Conservation (phyloP, 352 stramenopile genomes). For the Phytophthora podocarpi region DNA sequence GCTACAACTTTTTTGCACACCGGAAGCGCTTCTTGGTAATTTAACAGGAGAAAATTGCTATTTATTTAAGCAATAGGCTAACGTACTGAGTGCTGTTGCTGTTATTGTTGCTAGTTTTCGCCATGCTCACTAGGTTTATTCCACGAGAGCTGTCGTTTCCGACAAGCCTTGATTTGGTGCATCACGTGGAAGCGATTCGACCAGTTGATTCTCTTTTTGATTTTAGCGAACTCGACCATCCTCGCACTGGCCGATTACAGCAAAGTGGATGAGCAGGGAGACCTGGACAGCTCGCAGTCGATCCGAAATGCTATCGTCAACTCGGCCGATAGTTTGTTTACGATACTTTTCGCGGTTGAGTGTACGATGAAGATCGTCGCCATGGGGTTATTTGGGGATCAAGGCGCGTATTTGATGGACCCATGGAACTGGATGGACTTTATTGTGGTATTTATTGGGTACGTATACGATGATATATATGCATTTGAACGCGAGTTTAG, state of each 20-base stretch:
- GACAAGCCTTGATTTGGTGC: conserved; percentile 63
- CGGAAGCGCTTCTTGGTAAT: conserved; percentile 60
- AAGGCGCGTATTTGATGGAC: conserved; percentile 85
- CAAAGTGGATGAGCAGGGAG: conserved; percentile 47
- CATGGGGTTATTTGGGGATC: conserved; percentile 74
- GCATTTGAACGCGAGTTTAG: background rate
- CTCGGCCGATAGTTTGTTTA: conserved; percentile 59
- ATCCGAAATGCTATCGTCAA: conserved; percentile 66
- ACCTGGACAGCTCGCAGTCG: conserved; percentile 47
- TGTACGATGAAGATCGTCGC: conserved; percentile 90
- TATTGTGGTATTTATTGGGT: conserved; percentile 88
- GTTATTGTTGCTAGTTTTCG: conserved; percentile 45
- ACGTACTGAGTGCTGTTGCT: too few relatives aligned
- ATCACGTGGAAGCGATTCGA: conserved; percentile 83
- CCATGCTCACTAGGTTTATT: conserved; percentile 61
- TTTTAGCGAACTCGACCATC: conserved; percentile 84
- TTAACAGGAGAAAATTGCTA: too few relatives aligned
- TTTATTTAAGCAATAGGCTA: too few relatives aligned
- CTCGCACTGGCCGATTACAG: conserved; percentile 82
- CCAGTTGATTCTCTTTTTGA: conserved; percentile 84
- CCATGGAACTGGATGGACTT: conserved; percentile 93
- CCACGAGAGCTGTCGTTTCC: conserved; percentile 52
- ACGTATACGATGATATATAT: too few relatives aligned
- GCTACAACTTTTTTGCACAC: conserved; percentile 73
- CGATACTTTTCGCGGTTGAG: conserved; percentile 85